phyloP scores from a whole-genome alignment of 139 green algal genomes.

The Zygnema cylindricum region DNA sequence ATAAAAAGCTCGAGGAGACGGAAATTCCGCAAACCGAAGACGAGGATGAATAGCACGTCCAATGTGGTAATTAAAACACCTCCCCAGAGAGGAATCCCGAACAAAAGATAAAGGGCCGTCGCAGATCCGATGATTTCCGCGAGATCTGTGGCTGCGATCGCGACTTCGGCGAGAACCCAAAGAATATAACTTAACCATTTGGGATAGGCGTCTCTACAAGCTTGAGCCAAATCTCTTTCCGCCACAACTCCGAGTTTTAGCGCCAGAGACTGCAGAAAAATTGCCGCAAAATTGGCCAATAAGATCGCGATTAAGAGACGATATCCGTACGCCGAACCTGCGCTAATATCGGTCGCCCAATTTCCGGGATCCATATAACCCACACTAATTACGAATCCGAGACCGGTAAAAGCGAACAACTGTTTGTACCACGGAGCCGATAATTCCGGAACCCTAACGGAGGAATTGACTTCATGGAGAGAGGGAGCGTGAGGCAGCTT shows the following conservation, averaged over 20 bases:
- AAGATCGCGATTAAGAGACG: constrained; percentile 71
- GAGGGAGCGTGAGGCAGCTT: constrained; percentile 51
- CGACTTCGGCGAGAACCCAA: constrained; percentile 72
- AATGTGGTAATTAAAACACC: constrained; percentile 71
- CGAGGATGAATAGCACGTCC: constrained; percentile 45
- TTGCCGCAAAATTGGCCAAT: constrained; percentile 64
- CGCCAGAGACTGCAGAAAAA: constrained; percentile 71
- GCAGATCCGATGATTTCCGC: constrained; percentile 66
- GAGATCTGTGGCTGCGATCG: constrained; percentile 74
- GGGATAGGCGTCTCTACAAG: constrained; percentile 70
- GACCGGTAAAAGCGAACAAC: constrained; percentile 63
- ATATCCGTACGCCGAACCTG: constrained; percentile 66
- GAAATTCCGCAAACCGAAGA: constrained; percentile 36
- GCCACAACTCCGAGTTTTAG: constrained; percentile 69
- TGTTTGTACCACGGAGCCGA: constrained; percentile 38
- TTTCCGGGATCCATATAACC: constrained; percentile 76
- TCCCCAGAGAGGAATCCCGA: constrained; percentile 58
- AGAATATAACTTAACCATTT: constrained; percentile 60
- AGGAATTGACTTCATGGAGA: constrained; percentile 65
- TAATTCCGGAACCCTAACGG: constrained; percentile 53
- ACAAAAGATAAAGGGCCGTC: constrained; percentile 66
- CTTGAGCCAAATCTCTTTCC: constrained; percentile 70
- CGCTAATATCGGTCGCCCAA: constrained; percentile 68
- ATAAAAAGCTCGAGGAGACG: constrained; percentile 50
- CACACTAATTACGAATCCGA: constrained; percentile 71